These are phyloP conservation scores for Nemophila menziesii DNA, from an alignment of 257 asterid genomes.

Conservation along the genomic window DNA sequence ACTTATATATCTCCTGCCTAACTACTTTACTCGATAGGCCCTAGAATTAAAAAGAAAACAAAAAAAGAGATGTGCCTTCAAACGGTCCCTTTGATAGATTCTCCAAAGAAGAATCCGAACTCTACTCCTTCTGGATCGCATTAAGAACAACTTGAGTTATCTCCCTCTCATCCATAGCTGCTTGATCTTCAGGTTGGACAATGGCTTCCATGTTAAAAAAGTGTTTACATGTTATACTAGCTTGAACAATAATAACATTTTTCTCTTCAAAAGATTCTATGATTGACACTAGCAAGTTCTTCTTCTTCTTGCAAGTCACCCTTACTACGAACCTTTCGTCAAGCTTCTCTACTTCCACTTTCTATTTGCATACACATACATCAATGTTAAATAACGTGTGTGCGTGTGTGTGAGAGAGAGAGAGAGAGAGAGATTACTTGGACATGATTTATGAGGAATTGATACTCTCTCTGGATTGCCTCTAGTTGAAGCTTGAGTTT, in stretches of 20 bases:
- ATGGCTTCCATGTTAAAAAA: constrained; percentile 61
- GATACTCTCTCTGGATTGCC: constrained; percentile 50
- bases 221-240: constrained; percentile 32
- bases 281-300: constrained; percentile 36
- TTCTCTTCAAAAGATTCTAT: constrained; percentile 47
- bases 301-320: constrained; percentile 51
- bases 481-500: constrained; percentile 56
- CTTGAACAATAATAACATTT: constrained; percentile 36
- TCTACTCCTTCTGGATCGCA: constrained; percentile 21
- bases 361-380: constrained; percentile 17
- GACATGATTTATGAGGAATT: constrained; percentile 30
- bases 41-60: too few relatives aligned
- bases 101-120: too few relatives aligned
- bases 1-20: too few relatives aligned
- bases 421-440: constrained; percentile 32
- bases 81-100: too few relatives aligned
- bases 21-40: too few relatives aligned
- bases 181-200: constrained; percentile 24
- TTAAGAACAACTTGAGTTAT: constrained; percentile 30
- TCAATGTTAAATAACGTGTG: background rate
- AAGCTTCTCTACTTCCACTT: constrained; percentile 68
- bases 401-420: background rate
- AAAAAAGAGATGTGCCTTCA: too few relatives aligned
- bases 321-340: constrained; percentile 29
- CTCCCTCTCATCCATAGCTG: constrained; percentile 18